phyloP scores from a whole-genome alignment of 1,139 yeast genomes.

The Suhomyces anneliseae region DNA sequence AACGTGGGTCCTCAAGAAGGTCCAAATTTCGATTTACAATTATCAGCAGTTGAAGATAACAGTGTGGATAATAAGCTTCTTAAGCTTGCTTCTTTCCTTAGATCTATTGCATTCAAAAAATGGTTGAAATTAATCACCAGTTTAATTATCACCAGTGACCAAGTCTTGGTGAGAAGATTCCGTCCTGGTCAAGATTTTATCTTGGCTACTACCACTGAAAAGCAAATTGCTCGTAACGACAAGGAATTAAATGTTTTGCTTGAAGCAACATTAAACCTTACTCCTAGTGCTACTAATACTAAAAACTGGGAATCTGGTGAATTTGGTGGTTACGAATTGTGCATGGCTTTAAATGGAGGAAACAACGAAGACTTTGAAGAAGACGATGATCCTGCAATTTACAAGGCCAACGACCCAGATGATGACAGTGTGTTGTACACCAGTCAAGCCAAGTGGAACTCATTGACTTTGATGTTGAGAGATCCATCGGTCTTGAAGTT shows the following conservation, averaged over 20 bases:
- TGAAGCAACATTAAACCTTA: constrained; percentile 72
- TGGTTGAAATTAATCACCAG: constrained; percentile 70
- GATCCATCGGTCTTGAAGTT: constrained; percentile 86
- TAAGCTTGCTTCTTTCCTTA: constrained; percentile 58
- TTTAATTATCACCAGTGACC: constrained; percentile 64
- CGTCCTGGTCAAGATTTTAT: constrained; percentile 95
- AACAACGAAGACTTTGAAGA: constrained; percentile 45
- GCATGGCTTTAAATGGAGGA: constrained; percentile 67
- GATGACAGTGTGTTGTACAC: constrained; percentile 83
- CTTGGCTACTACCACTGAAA: constrained; percentile 75
- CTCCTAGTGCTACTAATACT: constrained; percentile 58
- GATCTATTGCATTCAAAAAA: constrained; percentile 62
- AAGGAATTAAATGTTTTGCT: constrained; percentile 51
- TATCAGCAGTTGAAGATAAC: constrained; percentile 11
- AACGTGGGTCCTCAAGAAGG: constrained; percentile 49
- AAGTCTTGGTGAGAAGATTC: constrained; percentile 75
- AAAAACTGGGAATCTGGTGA: constrained; percentile 86
- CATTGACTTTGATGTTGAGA: constrained; percentile 71
- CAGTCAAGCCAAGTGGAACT: constrained; percentile 83
- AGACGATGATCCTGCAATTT: constrained; percentile 56
- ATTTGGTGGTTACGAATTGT: constrained; percentile 89
- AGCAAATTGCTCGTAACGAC: constrained; percentile 39
- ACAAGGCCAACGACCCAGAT: constrained; percentile 52
- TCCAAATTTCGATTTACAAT: constrained; percentile 50
- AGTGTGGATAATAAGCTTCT: constrained; percentile 38